Base-by-base conservation (phyloP, 1,284 basidiomycete species). In the Kalmanozyma brasiliensis region DNA sequence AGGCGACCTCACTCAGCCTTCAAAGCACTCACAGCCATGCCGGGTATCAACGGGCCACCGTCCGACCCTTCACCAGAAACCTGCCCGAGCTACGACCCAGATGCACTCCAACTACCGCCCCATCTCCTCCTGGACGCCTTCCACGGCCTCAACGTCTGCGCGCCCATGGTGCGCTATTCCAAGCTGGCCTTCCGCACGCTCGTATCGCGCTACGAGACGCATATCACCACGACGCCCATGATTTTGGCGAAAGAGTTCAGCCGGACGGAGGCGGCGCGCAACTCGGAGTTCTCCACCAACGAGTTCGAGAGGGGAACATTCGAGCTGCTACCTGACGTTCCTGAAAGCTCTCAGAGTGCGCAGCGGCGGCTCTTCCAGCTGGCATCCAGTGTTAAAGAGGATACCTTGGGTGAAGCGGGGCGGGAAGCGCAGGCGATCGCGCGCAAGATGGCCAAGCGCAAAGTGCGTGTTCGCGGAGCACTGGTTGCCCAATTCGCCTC, bases 171-270 rank as follows among this genome's bases (percentile, higher is more conserved):
- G 17, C 83, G 87, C 26, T 87, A 87, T 69, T 86, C 85, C 33
- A 88, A 88, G 76, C 81, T 87, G 0, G 85, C 86, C 2, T 88
- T 88, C 73, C 83, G 87, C 8, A 84, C 86, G 49, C 83, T 87
- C 1, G 85, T 85, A 4, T 85, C 86, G 1, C 82, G 84, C 29
- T 88, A 87, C 78, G 84, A 87, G 46, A 85, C 85, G 5, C 87
- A 87, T 61, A 85, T 88, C 52, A 87, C 86, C 2, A 84, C 85
- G 49, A 87, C 87, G 16, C 87, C 87, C 1, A 88, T 88, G 87
- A 87, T 87, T 26, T 83, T 88, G 44, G 86, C 82, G 14, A 69
- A 74, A 45, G 86, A 88, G 74, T 88, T 87, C 74, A 85, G 85
- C 30, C 83, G 87, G 14, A 86, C 85, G 5, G 83, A 85, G 48